Conservation (phyloP, 805 yeast genomes). For the Metschnikowia borealis region DNA sequence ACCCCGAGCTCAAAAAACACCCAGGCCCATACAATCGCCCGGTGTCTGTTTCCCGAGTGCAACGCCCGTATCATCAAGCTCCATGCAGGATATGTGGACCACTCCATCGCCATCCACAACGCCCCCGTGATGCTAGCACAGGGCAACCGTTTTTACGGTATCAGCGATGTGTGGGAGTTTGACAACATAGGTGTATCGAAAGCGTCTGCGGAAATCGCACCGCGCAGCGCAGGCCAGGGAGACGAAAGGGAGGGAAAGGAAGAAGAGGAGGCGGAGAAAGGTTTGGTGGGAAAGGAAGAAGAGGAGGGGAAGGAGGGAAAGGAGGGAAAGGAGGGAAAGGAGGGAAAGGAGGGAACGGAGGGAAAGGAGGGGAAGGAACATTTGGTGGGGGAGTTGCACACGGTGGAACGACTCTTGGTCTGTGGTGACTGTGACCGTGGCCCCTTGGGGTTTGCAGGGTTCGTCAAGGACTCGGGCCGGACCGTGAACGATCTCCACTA, state of each 20-base stretch:
- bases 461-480: conserved; percentile 19
- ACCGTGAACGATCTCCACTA: conserved; percentile 40
- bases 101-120: conserved; percentile 14
- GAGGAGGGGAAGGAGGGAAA: too few relatives aligned
- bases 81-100: conserved; percentile 7
- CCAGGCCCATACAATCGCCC: conserved; percentile 2
- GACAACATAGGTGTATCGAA: conserved; percentile 75
- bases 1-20: too few relatives aligned
- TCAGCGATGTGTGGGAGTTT: conserved; percentile 70
- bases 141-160: conserved; percentile 32
- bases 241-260: too few relatives aligned
- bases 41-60: conserved; percentile 27
- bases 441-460: conserved; percentile 67
- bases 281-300: too few relatives aligned
- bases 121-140: conserved; percentile 29
- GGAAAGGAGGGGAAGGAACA: conserved; percentile 7
- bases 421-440: conserved; percentile 81
- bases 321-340: too few relatives aligned
- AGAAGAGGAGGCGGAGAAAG: too few relatives aligned
- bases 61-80: conserved; percentile 24
- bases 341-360: too few relatives aligned
- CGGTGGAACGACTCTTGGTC: conserved; percentile 51
- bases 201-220: conserved; percentile 23
- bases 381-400: conserved; percentile 17
- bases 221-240: too few relatives aligned